Evolutionary conservation across 2,329 filamentous ascomycete genomes (phyloP).

Genomic region (Simplicillium aogashimaense): DNA sequence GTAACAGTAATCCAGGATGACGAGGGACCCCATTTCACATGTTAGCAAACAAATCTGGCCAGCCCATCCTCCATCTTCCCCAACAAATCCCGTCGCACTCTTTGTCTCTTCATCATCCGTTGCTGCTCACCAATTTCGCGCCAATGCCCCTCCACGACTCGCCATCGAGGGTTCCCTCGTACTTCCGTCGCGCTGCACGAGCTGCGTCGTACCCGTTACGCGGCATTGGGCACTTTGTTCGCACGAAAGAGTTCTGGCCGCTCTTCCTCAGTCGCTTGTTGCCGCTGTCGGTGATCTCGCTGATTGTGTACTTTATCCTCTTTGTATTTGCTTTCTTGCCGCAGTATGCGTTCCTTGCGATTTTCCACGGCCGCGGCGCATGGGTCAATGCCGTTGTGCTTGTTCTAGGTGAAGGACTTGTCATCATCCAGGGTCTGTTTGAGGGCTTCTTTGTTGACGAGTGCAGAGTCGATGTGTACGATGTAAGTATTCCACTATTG

Average conservation of each 20-base stretch:
- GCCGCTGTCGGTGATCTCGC: slow-evolving; percentile 71
- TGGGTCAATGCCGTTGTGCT: slow-evolving; percentile 84
- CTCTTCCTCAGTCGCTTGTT: slow-evolving; percentile 69
- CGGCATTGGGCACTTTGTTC: slow-evolving; percentile 74
- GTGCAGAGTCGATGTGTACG: slow-evolving; percentile 71
- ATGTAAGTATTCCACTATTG: slow-evolving; percentile 40
- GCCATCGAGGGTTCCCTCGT: too few species aligned
- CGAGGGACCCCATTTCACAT: too few species aligned
- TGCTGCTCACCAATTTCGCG: too few species aligned
- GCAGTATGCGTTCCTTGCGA: slow-evolving; percentile 76
- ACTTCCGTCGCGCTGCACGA: too few species aligned
- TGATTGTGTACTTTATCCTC: slow-evolving; percentile 73
- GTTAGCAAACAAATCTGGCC: too few species aligned
- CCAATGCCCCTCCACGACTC: too few species aligned
- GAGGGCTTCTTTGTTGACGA: slow-evolving; percentile 78
- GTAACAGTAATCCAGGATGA: too few species aligned
- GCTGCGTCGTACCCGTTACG: slow-evolving; percentile 49
- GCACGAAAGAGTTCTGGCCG: slow-evolving; percentile 72
- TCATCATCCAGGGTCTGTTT: slow-evolving; percentile 60
- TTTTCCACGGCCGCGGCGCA: slow-evolving; percentile 83
- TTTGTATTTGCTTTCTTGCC: slow-evolving; percentile 86
- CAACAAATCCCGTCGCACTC: slow-evolving; percentile 8
- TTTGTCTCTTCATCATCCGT: slow-evolving; percentile 12
- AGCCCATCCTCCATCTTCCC: neutral
- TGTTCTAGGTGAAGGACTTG: slow-evolving; percentile 71